Conservation (phyloP, 768 basidiomycete genomes). For the Butyriboletus loyo region DNA sequence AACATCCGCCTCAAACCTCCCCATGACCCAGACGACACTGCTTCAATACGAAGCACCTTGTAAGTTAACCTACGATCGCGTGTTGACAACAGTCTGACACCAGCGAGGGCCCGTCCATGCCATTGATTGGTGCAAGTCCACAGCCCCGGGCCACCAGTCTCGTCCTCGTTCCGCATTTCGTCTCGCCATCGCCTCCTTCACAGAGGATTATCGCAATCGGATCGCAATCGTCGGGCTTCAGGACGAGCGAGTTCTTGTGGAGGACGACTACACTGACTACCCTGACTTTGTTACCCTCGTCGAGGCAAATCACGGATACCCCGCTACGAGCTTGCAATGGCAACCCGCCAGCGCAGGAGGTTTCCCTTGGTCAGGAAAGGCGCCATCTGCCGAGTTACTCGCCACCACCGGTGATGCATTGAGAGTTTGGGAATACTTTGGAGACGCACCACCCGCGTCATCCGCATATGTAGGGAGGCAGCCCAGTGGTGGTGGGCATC, state of each 20-base stretch:
- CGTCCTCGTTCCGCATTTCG: slow-evolving; percentile 79
- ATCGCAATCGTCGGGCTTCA: slow-evolving; percentile 77
- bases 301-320: slow-evolving; percentile 84
- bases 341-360: slow-evolving; percentile 71
- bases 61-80: slow-evolving; percentile 40
- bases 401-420: slow-evolving; percentile 94
- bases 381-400: slow-evolving; percentile 69
- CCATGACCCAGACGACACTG: slow-evolving; percentile 68
- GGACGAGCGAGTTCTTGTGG: slow-evolving; percentile 84
- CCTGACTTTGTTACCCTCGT: slow-evolving; percentile 86
- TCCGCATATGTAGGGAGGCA: slow-evolving; percentile 73
- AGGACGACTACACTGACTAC: slow-evolving; percentile 79
- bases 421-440: slow-evolving; percentile 85
- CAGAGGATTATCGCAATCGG: slow-evolving; percentile 79
- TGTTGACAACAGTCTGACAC: slow-evolving; percentile 16
- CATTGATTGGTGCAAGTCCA: slow-evolving; percentile 85
- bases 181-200: slow-evolving; percentile 80
- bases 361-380: slow-evolving; percentile 68
- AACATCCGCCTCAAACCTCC: slow-evolving; percentile 6
- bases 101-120: slow-evolving; percentile 78
- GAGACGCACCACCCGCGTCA: slow-evolving; percentile 55
- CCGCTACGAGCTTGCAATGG: slow-evolving; percentile 91
- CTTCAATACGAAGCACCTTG: slow-evolving; percentile 86
- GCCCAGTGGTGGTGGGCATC: slow-evolving; percentile 54
- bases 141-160: slow-evolving; percentile 67